Evolutionary conservation across 2,329 filamentous ascomycete species (phyloP).

Genomic region (Leptosphaerulina australis): DNA sequence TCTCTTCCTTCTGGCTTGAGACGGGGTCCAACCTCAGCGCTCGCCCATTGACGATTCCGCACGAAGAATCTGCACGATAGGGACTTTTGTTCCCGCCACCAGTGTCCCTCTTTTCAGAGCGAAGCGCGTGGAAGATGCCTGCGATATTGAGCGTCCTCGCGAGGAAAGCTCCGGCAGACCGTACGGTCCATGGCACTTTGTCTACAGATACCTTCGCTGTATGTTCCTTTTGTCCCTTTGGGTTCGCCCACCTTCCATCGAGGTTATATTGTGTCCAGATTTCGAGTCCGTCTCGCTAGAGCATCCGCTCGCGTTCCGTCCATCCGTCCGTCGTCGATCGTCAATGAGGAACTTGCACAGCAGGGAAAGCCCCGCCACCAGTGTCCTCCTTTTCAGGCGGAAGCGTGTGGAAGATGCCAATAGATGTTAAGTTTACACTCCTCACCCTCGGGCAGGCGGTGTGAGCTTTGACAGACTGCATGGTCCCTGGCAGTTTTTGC

Average conservation of each 20-base stretch:
- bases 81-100: conserved; percentile 29
- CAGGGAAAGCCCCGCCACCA: conserved; percentile 33
- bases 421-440: conserved; percentile 28
- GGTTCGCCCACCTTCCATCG: conserved; percentile 14
- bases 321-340: conserved; percentile 19
- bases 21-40: conserved; percentile 11
- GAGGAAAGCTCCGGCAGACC: conserved; percentile 26
- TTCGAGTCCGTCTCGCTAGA: conserved; percentile 6
- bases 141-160: conserved; percentile 25
- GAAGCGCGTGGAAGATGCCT: conserved; percentile 36
- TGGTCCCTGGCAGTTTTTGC: conserved; percentile 35
- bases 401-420: conserved; percentile 38
- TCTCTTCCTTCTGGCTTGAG: conserved; percentile 7
- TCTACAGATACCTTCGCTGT: conserved; percentile 28
- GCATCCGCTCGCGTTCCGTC: conserved; percentile 13
- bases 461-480: conserved; percentile 32
- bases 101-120: conserved; percentile 32
- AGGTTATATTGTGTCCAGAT: conserved; percentile 17
- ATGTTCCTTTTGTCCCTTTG: conserved; percentile 13
- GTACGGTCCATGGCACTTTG: conserved; percentile 31
- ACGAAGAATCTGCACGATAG: conserved; percentile 30
- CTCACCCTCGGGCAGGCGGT: conserved; percentile 6
- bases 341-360: conserved; percentile 27
- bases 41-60: conserved; percentile 25
- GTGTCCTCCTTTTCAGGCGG: conserved; percentile 26